These are phyloP conservation scores for Biancaea sappan DNA, from an alignment of 306 rosid species.

Conservation along the genomic window DNA sequence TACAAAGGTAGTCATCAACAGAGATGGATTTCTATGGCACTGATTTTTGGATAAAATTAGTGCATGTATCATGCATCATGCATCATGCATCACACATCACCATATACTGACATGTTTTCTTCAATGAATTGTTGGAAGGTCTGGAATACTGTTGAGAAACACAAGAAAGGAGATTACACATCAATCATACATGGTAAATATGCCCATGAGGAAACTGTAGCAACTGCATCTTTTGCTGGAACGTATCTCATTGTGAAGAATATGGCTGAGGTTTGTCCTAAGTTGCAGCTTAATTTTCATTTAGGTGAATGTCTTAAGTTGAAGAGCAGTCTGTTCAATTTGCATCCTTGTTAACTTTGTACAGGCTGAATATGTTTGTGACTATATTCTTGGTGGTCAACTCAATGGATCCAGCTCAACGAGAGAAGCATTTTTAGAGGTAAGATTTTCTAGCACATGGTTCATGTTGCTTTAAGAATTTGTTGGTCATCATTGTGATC, in stretches of 20 bases:
- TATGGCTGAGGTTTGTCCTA: slow-evolving; percentile 78
- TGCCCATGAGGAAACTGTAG: slow-evolving; percentile 91
- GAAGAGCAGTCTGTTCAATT: background rate
- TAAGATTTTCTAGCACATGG: slow-evolving; percentile 29
- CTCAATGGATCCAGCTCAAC: slow-evolving; percentile 93
- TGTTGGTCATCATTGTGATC: slow-evolving; percentile 24
- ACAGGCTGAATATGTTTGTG: slow-evolving; percentile 92
- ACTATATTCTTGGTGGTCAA: slow-evolving; percentile 85
- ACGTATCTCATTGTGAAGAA: slow-evolving; percentile 81
- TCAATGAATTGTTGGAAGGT: slow-evolving; percentile 58
- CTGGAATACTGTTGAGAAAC: slow-evolving; percentile 91
- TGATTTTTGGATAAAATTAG: background rate
- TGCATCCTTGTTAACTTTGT: slow-evolving; percentile 23
- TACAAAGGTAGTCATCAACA: slow-evolving; percentile 64
- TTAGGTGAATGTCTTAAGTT: slow-evolving; percentile 5
- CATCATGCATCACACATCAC: slow-evolving; percentile 25
- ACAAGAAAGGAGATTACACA: slow-evolving; percentile 89
- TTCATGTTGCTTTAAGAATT: slow-evolving; percentile 16
- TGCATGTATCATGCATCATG: background rate
- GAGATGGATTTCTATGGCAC: background rate
- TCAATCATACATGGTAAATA: slow-evolving; percentile 94
- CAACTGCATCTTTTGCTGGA: slow-evolving; percentile 96
- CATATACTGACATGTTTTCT: slow-evolving; percentile 35
- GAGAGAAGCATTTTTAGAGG: slow-evolving; percentile 82
- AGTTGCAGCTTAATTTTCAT: slow-evolving; percentile 31